Base-by-base conservation (phyloP, 1,284 basidiomycete genomes). In the Tylopilus sp. region DNA sequence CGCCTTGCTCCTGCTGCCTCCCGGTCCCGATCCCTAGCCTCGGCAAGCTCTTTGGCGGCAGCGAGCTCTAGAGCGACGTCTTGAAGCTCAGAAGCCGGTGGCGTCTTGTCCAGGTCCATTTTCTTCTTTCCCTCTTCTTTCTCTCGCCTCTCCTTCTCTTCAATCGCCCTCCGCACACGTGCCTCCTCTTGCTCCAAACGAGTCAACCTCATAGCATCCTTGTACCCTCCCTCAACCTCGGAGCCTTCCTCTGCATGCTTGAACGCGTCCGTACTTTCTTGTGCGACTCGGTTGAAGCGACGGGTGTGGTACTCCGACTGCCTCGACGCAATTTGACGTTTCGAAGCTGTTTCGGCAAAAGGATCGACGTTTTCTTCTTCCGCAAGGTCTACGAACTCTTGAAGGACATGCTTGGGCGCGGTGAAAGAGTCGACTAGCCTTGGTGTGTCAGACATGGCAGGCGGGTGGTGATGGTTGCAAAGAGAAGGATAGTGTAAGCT, bases 281-380 rank as follows among this genome's bases (percentile, higher is more conserved):
- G 77, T 20, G 83, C 88, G 55, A 85, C 80, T 43, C 94, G 83
- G 61, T 81, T 81, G 73, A 98, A 99, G 34, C 94, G 82, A 51
- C 94, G 83, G 60, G 89, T 85, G 65, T 99, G 96, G 67, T 99
- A 99, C 71, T 98, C 95, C 52, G 85, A 90, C 75, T 98, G 93
- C 39, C 96, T 83, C 40, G 89, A 77, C 17, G 94, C 91, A 65
- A 99, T 93, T 76, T 98, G 95, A 57, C 91, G 88, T 63, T 90
- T 85, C 53, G 85, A 88, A 34, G 93, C 89, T 29, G 91, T 91
- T 71, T 94, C 92, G 50, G 90, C 88, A 63, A 99, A 95, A 12
- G 92, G 94, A 69, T 99, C 94, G 61, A 90, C 74, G 66, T 91
- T 78, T 63, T 95, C 91, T 67, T 93, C 90, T 64, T 95, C 93